Evolutionary conservation across 805 yeast genomes (phyloP).

Genomic region (Ogataea saltuana): DNA sequence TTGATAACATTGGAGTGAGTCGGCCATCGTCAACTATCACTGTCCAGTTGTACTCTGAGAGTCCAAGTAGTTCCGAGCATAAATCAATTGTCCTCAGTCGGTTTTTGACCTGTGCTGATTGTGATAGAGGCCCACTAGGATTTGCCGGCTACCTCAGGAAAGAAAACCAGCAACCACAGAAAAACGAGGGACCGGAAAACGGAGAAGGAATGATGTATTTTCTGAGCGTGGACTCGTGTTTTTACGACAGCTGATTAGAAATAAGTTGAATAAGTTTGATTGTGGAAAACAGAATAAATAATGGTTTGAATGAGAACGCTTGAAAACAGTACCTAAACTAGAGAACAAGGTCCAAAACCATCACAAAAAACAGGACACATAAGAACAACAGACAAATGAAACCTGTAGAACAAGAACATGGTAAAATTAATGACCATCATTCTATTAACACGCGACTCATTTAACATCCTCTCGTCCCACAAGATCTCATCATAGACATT

Average conservation of each 20-base stretch:
- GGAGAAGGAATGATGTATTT: constrained; percentile 20
- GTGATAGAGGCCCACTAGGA: constrained; percentile 79
- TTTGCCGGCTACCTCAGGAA: constrained; percentile 48
- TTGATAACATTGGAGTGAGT: constrained; percentile 78
- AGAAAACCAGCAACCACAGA: constrained; percentile 19
- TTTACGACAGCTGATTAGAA: constrained; percentile 13
- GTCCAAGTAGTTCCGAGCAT: too few relatives aligned
- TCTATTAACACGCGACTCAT: constrained; percentile 18
- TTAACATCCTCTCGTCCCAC: background rate
- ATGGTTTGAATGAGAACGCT: constrained; percentile 7
- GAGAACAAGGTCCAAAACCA: background rate
- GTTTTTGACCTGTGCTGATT: constrained; percentile 68
- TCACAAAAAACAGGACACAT: constrained; percentile 6
- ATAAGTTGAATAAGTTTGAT: constrained; percentile 9
- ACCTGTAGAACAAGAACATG: too few relatives aligned
- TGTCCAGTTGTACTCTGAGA: constrained; percentile 10
- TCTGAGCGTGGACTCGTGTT: constrained; percentile 17
- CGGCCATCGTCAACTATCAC: constrained; percentile 31
- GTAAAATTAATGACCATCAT: constrained; percentile 9
- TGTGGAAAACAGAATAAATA: constrained; percentile 12
- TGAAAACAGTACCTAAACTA: constrained; percentile 1
- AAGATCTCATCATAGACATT: background rate
- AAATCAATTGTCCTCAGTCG: constrained; percentile 44
- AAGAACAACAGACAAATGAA: background rate
- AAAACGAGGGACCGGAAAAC: constrained; percentile 12